phyloP scores from a whole-genome alignment of 2,329 filamentous ascomycete genomes.

The Clarireedia paspali region DNA sequence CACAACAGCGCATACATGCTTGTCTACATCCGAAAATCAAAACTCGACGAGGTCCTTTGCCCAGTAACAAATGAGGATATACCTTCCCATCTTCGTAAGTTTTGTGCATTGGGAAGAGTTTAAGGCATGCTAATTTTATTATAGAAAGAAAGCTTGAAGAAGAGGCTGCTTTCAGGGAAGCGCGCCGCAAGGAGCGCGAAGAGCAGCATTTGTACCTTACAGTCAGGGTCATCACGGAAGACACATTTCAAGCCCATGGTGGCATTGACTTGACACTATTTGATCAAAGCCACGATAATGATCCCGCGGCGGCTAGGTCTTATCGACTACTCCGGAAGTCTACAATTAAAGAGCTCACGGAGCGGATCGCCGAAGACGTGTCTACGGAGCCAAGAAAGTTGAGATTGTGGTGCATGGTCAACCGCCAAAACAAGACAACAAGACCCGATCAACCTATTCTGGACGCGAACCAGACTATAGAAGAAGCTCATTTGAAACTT shows the following conservation, averaged over 20 bases:
- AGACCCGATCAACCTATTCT: conserved; percentile 82
- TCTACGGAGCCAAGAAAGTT: conserved; percentile 60
- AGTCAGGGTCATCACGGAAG: conserved; percentile 72
- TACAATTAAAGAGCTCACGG: conserved; percentile 67
- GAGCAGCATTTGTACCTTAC: conserved; percentile 91
- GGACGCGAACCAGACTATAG: conserved; percentile 68
- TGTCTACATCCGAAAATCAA: conserved; percentile 88
- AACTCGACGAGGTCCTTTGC: conserved; percentile 74
- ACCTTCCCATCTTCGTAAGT: conserved; percentile 70
- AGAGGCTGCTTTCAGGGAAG: conserved; percentile 69
- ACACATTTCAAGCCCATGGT: conserved; percentile 72
- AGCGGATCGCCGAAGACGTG: conserved; percentile 62
- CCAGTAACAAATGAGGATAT: conserved; percentile 71
- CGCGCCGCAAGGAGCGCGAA: conserved; percentile 77
- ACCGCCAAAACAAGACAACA: conserved; percentile 93
- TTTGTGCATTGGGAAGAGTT: neutral
- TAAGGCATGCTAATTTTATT: conserved; percentile 18
- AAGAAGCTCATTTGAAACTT: conserved; percentile 62
- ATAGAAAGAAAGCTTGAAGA: conserved; percentile 69
- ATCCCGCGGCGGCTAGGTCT: conserved; percentile 61
- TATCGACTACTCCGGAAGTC: conserved; percentile 71
- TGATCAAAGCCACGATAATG: conserved; percentile 46
- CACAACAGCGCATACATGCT: conserved; percentile 95
- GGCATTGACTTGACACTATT: conserved; percentile 75
- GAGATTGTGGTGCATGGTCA: conserved; percentile 95